Evolutionary conservation across 2,329 filamentous ascomycete species (phyloP).

Genomic region (Colletotrichum sp.): DNA sequence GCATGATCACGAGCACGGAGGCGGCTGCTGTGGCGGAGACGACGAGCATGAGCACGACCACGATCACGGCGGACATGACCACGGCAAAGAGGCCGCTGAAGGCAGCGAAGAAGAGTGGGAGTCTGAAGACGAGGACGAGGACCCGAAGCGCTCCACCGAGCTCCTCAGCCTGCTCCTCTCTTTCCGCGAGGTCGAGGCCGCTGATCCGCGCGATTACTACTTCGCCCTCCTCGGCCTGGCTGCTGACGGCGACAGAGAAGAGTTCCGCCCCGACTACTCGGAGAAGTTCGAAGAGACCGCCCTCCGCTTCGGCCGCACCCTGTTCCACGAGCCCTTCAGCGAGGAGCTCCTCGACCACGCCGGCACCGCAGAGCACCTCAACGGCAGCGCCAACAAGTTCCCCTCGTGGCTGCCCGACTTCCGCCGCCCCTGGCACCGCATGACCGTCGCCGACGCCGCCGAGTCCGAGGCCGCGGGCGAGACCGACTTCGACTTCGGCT

Average conservation of each 20-base stretch:
- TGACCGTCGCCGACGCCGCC: slow-evolving; percentile 20
- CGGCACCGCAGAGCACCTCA: not conserved
- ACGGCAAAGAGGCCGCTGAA: not conserved
- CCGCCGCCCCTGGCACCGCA: slow-evolving; percentile 14
- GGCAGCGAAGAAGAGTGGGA: slow-evolving; percentile 5
- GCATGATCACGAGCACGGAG: slow-evolving; percentile 3
- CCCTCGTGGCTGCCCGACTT: slow-evolving; percentile 20
- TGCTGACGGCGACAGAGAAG: slow-evolving; percentile 15
- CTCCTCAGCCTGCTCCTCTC: slow-evolving; percentile 16
- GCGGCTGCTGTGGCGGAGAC: not conserved
- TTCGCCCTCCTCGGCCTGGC: slow-evolving; percentile 19
- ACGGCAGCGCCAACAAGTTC: not conserved
- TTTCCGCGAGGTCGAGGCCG: slow-evolving; percentile 21
- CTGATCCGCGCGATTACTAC: slow-evolving; percentile 19
- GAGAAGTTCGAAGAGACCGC: slow-evolving; percentile 15
- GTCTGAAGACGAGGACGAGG: not conserved
- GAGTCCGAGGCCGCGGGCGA: slow-evolving; percentile 19
- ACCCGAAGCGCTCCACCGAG: slow-evolving; percentile 9
- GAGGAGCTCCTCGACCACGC: slow-evolving; percentile 21
- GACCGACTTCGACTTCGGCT: slow-evolving; percentile 18
- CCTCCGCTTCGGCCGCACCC: slow-evolving; percentile 15
- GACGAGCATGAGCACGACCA: not conserved
- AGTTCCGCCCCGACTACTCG: slow-evolving; percentile 18
- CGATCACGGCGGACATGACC: not conserved
- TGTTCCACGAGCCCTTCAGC: slow-evolving; percentile 18